Evolutionary conservation across 2,329 filamentous ascomycete genomes (phyloP).

Genomic region (Elsinoe necatrix): DNA sequence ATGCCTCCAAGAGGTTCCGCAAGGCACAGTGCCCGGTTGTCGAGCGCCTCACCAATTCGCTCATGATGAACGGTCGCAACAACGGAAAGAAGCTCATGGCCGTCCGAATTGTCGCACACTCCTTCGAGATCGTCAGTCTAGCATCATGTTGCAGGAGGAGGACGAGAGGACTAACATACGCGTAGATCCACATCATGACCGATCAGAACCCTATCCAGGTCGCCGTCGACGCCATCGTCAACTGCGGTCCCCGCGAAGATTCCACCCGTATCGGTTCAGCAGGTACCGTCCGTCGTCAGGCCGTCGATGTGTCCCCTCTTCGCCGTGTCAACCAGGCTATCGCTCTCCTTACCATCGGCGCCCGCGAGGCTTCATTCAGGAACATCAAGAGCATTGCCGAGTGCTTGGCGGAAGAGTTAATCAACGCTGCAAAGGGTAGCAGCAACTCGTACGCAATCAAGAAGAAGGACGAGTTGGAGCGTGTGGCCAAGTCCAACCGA

Average conservation of each 20-base stretch:
- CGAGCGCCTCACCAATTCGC: constrained; percentile 99
- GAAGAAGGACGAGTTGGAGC: constrained; percentile 99
- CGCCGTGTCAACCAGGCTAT: constrained; percentile 99
- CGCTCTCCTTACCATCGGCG: constrained; percentile 95
- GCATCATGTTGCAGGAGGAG: constrained; percentile 11
- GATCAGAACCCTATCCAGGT: constrained; percentile 99
- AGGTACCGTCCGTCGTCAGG: constrained; percentile 99
- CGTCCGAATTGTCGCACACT: constrained; percentile 96
- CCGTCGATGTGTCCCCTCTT: constrained; percentile 98
- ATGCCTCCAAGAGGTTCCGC: constrained; percentile 99
- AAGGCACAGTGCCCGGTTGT: constrained; percentile 99
- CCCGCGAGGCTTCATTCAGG: constrained; percentile 97
- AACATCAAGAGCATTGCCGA: constrained; percentile 99
- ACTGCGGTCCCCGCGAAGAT: constrained; percentile 99
- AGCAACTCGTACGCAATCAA: constrained; percentile 99
- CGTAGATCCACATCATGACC: constrained; percentile 99
- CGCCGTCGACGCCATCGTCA: constrained; percentile 98
- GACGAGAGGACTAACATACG: constrained; percentile 10
- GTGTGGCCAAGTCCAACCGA: constrained; percentile 99
- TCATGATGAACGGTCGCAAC: constrained; percentile 99
- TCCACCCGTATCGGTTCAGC: constrained; percentile 98
- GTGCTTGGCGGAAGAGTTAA: constrained; percentile 99
- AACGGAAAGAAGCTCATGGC: constrained; percentile 99
- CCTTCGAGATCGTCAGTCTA: constrained; percentile 94
- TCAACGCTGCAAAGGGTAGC: constrained; percentile 99